Evolutionary conservation across 495 filamentous ascomycete species (phyloP).

Genomic region (Daldinia vernicosa): DNA sequence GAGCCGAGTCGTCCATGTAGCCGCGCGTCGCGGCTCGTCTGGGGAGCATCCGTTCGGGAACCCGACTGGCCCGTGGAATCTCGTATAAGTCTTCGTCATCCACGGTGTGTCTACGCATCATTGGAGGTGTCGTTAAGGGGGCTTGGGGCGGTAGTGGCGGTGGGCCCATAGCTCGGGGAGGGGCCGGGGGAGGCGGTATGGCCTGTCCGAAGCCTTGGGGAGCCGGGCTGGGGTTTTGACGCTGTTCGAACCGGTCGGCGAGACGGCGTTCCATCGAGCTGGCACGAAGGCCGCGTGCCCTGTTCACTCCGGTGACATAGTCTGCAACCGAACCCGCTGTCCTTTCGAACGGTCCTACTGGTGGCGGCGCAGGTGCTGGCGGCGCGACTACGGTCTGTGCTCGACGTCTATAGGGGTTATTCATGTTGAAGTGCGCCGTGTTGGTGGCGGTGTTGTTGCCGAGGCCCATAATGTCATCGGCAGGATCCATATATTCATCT

Average conservation of each 20-base stretch:
- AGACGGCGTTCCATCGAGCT: constrained; percentile 56
- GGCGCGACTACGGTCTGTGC: constrained; percentile 52
- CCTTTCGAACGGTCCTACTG: constrained; percentile 48
- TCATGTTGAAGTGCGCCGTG: constrained; percentile 37
- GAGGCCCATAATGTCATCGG: constrained; percentile 49
- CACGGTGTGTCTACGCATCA: constrained; percentile 52
- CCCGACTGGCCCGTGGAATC: constrained; percentile 26
- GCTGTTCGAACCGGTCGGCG: constrained; percentile 53
- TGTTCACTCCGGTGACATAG: constrained; percentile 49
- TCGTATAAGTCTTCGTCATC: constrained; percentile 56
- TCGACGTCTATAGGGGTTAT: constrained; percentile 56
- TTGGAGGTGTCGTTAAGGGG: constrained; percentile 33
- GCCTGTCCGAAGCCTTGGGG: constrained; percentile 42
- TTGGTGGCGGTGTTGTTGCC: constrained; percentile 49
- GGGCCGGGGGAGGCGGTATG: constrained; percentile 40
- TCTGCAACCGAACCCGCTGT: constrained; percentile 44
- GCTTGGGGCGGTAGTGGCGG: constrained; percentile 31
- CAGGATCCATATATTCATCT: constrained; percentile 52
- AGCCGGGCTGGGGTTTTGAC: constrained; percentile 38
- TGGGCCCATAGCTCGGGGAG: constrained; percentile 47
- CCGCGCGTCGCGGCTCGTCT: constrained; percentile 33
- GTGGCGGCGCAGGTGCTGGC: constrained; percentile 51
- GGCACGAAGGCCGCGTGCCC: constrained; percentile 47
- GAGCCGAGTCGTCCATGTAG: constrained; percentile 39
- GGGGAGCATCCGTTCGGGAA: constrained; percentile 30